A percentile compares a stretch with the other conserved stretches of the same genome.
Evolutionary conservation across 2,329 filamentous ascomycete genomes (phyloP).

Genomic region (Cryphonectria naterciae): DNA sequence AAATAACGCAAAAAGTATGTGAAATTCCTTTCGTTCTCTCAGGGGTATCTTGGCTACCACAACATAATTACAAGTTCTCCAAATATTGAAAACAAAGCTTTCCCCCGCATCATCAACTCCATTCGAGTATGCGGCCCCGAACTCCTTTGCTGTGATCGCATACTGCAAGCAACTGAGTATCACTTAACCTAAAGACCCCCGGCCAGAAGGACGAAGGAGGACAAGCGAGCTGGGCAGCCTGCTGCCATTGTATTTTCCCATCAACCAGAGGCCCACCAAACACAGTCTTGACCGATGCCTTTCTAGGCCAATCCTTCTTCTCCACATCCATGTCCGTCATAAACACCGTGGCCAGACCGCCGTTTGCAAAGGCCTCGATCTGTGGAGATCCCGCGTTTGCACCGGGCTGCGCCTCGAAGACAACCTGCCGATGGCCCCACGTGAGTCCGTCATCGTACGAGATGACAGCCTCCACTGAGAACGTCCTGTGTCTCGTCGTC

Average conservation of each 20-base stretch:
- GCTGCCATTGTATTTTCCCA: constrained; percentile 27
- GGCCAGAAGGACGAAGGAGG: constrained; percentile 23
- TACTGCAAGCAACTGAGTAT: constrained; percentile 19
- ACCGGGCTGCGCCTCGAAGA: constrained; percentile 39
- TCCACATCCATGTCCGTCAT: constrained; percentile 51
- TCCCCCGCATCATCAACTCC: background rate
- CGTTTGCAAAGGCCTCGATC: constrained; percentile 45
- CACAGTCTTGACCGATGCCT: constrained; percentile 46
- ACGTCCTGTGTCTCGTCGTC: constrained; percentile 45
- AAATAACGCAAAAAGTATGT: background rate
- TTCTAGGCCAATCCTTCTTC: constrained; percentile 42
- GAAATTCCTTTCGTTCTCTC: background rate
- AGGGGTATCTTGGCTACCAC: background rate
- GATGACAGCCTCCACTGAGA: constrained; percentile 49
- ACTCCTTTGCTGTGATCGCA: constrained; percentile 25
- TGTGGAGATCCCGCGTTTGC: constrained; percentile 51
- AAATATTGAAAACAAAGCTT: background rate
- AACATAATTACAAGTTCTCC: background rate
- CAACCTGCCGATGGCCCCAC: constrained; percentile 46
- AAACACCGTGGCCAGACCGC: constrained; percentile 47
- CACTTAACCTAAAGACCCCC: constrained; percentile 22
- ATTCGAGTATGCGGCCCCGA: constrained; percentile 18
- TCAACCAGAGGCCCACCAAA: constrained; percentile 34
- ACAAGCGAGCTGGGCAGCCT: constrained; percentile 14
- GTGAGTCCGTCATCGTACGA: constrained; percentile 48